Evolutionary conservation across 257 asterid species (phyloP).

Genomic region (Solanum boliviense): DNA sequence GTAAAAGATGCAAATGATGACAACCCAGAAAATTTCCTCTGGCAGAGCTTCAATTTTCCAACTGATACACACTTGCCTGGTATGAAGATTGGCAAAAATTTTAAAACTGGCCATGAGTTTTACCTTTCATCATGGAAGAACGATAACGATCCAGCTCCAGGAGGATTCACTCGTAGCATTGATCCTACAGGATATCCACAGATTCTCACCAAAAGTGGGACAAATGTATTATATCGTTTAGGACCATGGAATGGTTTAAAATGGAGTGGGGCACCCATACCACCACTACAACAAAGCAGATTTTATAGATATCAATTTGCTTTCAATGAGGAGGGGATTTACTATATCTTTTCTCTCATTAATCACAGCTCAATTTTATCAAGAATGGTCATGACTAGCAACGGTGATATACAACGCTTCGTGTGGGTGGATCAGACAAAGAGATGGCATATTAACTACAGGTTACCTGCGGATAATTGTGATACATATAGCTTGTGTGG

Average conservation of each 20-base stretch:
- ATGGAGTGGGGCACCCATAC: conserved; percentile 16
- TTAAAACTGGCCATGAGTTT: conserved; percentile 4
- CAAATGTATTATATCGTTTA: neutral
- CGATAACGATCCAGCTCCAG: conserved; percentile 24
- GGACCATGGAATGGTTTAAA: conserved; percentile 52
- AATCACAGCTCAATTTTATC: conserved; percentile 6
- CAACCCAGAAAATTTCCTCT: conserved; percentile 1
- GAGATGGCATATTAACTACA: conserved; percentile 2
- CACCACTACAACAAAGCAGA: neutral
- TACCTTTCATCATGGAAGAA: conserved; percentile 26
- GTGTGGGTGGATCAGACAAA: conserved; percentile 8
- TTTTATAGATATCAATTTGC: neutral
- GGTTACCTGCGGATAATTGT: conserved; percentile 20
- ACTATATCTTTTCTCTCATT: neutral
- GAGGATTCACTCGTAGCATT: conserved; percentile 8
- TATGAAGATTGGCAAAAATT: conserved; percentile 19
- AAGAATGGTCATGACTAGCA: conserved; percentile 1
- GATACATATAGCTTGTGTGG: conserved; percentile 18
- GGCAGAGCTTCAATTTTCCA: conserved; percentile 25
- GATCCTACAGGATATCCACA: conserved; percentile 38
- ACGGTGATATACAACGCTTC: conserved; percentile 3
- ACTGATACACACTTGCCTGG: conserved; percentile 13
- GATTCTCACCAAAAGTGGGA: neutral
- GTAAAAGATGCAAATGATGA: conserved; percentile 15
- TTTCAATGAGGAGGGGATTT: neutral